phyloP scores from a whole-genome alignment of 257 asterid genomes.

The Thymus mandschuricus region DNA sequence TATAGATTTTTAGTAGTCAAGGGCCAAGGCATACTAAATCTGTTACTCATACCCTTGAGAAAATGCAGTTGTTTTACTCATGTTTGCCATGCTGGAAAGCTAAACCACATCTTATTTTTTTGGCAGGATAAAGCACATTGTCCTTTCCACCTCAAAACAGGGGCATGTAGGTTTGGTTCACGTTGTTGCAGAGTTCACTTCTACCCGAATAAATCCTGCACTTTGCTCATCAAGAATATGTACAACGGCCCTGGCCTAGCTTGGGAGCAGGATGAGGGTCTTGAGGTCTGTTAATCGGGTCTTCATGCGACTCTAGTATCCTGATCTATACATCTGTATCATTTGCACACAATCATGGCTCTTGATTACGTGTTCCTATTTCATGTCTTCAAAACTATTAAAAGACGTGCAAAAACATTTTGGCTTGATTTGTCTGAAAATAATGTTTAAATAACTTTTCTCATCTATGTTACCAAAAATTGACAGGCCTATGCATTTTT shows the following conservation, averaged over 20 bases:
- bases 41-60: conserved; percentile 24
- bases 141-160: conserved; percentile 97
- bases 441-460: background rate
- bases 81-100: conserved; percentile 16
- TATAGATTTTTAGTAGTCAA: conserved; percentile 8
- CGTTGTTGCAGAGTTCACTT: conserved; percentile 95
- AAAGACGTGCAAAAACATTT: conserved; percentile 2
- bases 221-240: conserved; percentile 91
- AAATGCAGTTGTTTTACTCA: conserved; percentile 23
- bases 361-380: conserved; percentile 27
- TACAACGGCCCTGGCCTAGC: conserved; percentile 94
- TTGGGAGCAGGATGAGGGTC: conserved; percentile 99
- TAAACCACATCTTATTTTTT: conserved; percentile 36
- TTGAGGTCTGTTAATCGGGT: conserved; percentile 99
- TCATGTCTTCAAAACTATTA: conserved; percentile 20
- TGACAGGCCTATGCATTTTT: background rate
- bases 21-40: background rate
- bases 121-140: conserved; percentile 99
- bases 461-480: conserved; percentile 3
- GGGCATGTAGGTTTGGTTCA: conserved; percentile 92
- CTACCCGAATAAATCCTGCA: conserved; percentile 94
- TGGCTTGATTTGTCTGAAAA: conserved; percentile 27
- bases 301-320: conserved; percentile 93
- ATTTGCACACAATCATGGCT: conserved; percentile 24
- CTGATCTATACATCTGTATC: conserved; percentile 54